phyloP scores from a whole-genome alignment of 495 filamentous ascomycete genomes.

The Apiosordaria backusii region DNA sequence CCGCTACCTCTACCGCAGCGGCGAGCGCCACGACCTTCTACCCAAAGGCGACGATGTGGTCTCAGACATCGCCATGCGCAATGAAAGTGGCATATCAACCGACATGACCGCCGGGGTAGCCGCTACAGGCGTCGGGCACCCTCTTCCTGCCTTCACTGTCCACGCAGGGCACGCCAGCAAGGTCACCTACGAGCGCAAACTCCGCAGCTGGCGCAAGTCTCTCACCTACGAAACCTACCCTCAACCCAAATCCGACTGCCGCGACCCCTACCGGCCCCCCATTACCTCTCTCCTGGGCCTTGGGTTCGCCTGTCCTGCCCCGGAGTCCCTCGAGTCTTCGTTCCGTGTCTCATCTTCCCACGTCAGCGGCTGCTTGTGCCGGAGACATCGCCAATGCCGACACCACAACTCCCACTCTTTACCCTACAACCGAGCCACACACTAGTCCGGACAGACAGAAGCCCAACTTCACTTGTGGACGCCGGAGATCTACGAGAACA shows the following conservation, averaged over 20 bases:
- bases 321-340: not conserved
- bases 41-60: slow-evolving; percentile 20
- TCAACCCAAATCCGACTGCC: not conserved
- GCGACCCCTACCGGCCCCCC: not conserved
- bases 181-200: slow-evolving; percentile 26
- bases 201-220: slow-evolving; percentile 24
- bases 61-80: slow-evolving; percentile 17
- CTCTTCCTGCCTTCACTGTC: slow-evolving; percentile 18
- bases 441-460: slow-evolving; percentile 27
- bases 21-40: slow-evolving; percentile 21
- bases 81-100: slow-evolving; percentile 11
- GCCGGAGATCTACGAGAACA: slow-evolving; percentile 27
- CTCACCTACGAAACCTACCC: slow-evolving; percentile 24
- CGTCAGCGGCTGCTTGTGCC: slow-evolving; percentile 16
- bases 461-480: slow-evolving; percentile 29
- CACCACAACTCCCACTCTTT: slow-evolving; percentile 9
- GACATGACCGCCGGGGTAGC: slow-evolving; percentile 15
- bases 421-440: slow-evolving; percentile 22
- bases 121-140: slow-evolving; percentile 7
- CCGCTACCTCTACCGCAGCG: slow-evolving; percentile 25
- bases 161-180: slow-evolving; percentile 23
- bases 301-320: not conserved
- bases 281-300: slow-evolving; percentile 9
- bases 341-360: slow-evolving; percentile 20
- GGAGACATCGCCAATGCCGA: slow-evolving; percentile 11